Percentiles rank a stretch among this genome's conserved stretches.
Conservation (phyloP, 208 protist species). For the Acanthamoeba triangularis region DNA sequence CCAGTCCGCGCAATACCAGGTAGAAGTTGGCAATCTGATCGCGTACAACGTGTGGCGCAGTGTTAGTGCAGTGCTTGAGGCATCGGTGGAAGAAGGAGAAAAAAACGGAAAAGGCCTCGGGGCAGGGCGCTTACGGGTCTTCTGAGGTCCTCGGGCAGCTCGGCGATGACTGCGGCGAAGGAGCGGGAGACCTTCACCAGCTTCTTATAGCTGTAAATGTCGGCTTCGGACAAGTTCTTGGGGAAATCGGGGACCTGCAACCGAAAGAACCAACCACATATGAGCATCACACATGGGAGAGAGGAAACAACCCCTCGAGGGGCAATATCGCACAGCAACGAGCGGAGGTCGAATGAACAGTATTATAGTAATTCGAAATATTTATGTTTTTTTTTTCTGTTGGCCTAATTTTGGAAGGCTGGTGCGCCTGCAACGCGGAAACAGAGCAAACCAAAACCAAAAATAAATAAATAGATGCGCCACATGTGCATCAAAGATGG, state of each 20-base stretch:
- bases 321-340: background rate
- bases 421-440: too few relatives aligned
- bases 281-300: too few relatives aligned
- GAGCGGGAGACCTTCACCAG: background rate
- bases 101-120: background rate
- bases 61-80: background rate
- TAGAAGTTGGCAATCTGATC: conserved; percentile 59
- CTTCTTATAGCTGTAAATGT: background rate
- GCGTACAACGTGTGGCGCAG: too few relatives aligned
- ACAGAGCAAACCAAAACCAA: too few relatives aligned
- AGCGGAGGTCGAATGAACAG: too few relatives aligned
- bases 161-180: background rate
- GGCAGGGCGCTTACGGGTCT: background rate
- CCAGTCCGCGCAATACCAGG: conserved; percentile 11
- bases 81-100: background rate
- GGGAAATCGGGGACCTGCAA: background rate
- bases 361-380: too few relatives aligned
- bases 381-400: too few relatives aligned
- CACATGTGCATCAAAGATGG: too few relatives aligned
- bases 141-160: conserved; percentile 1
- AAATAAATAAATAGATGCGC: too few relatives aligned
- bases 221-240: background rate
- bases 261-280: background rate
- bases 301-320: background rate
- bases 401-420: too few relatives aligned